Evolutionary conservation across 2,329 filamentous ascomycete genomes (phyloP), one percentile per base, ranked within the genome.

Genomic region (Alternaria arbusti): DNA sequence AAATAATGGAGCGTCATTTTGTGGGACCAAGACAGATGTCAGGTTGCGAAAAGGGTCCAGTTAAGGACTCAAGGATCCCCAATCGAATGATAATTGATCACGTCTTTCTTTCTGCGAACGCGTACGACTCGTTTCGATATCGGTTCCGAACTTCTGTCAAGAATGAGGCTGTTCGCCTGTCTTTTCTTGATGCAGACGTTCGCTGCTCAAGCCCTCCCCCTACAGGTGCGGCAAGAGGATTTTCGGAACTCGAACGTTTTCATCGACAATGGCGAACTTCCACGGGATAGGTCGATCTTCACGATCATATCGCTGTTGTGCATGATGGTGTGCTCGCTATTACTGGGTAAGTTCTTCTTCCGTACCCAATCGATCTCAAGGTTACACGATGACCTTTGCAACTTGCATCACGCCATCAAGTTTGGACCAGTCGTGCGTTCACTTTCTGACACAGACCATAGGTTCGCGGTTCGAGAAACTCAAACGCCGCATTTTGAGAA

Each of bases 321-420:
- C 15, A 44, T 61, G 46, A 60, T 60, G 59, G 28, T 62, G 13
- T 30, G 57, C 3, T 57, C 59, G 13, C 44, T 62, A 7, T 26
- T 62, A 23, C 40, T 62, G 26, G 59, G 59, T 62, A 46, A 15
- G 59, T 25, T 30, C n/a, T 28, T 8, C 23, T 12, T 13, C 20
- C 8, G 7, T 6, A 26, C 6, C 20, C 26, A 26, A 32, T 13
- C 22, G 15, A 36, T 6, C 11, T 40, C 30, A 8, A 22, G 10
- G 8, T 10, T 2, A 17, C 11, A 50, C 15, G 25, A 50, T 30
- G 17, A 12, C 47, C 12, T 20, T 15, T 50, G 25, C 11, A 40
- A 50, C 17, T 5, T 50, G 47, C 26, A 30, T 17, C 47, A 30
- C n/a, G 20, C 20, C 17, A 45, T 22, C 43, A n/a, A 28, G n/a